These are phyloP conservation scores for Gossypium bickii DNA, from an alignment of 345 rosid genomes.

Conservation along the genomic window DNA sequence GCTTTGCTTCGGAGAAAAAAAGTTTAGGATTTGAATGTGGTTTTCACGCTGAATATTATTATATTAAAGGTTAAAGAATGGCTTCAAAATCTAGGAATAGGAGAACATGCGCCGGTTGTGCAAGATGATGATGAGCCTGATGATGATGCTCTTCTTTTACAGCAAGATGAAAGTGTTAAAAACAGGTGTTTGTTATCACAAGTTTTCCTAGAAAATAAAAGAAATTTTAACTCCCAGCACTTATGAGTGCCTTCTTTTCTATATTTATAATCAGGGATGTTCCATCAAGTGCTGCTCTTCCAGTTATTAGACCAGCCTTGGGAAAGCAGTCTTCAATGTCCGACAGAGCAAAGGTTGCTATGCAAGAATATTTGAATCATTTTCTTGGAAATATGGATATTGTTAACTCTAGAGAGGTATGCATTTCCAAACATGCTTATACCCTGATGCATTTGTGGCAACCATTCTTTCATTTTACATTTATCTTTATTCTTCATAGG, in stretches of 20 bases:
- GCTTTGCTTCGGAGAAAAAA: conserved; percentile 23
- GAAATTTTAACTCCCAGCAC: conserved; percentile 13
- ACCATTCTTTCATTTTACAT: conserved; percentile 12
- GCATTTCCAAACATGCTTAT: conserved; percentile 11
- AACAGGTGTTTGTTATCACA: conserved; percentile 48
- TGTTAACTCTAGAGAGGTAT: conserved; percentile 93
- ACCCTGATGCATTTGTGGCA: neutral
- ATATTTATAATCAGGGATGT: conserved; percentile 66
- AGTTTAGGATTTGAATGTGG: conserved; percentile 39
- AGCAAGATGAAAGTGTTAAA: conserved; percentile 71
- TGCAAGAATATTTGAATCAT: conserved; percentile 90
- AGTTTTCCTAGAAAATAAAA: neutral
- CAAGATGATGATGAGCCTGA: conserved; percentile 84
- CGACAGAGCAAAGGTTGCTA: conserved; percentile 85
- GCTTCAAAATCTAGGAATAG: conserved; percentile 99
- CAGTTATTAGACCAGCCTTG: conserved; percentile 82
- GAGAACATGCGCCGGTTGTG: conserved; percentile 60
- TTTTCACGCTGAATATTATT: conserved; percentile 41
- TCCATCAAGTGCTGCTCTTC: conserved; percentile 96
- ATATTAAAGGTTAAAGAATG: conserved; percentile 97
- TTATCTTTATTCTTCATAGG: neutral
- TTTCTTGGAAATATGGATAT: conserved; percentile 94
- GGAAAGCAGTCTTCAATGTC: conserved; percentile 93
- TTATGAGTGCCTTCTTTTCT: conserved; percentile 25
- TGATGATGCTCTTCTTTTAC: conserved; percentile 60